Evolutionary conservation across 2,329 filamentous ascomycete genomes (phyloP).

Genomic region (Periglandula ipomoeae): DNA sequence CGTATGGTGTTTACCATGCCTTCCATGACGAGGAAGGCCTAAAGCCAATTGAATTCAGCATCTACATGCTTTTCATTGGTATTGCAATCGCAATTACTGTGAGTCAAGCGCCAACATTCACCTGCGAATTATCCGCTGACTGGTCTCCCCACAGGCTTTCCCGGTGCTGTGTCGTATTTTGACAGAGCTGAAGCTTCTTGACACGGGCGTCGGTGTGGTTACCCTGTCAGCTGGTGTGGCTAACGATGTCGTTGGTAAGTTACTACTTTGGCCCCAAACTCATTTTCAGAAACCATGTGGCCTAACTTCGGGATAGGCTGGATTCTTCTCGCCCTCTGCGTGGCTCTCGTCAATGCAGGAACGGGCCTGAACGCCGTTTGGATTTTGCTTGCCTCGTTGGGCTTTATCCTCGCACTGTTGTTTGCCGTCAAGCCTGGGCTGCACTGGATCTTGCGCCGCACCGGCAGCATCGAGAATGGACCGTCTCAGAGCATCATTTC

Average conservation of each 20-base stretch:
- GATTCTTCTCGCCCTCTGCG: conserved; percentile 87
- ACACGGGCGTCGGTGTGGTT: conserved; percentile 77
- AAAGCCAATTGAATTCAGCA: conserved; percentile 37
- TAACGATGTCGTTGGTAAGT: conserved; percentile 58
- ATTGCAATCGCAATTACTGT: conserved; percentile 84
- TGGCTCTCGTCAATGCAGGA: conserved; percentile 83
- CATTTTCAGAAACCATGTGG: neutral
- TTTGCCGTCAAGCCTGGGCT: conserved; percentile 67
- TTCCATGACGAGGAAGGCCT: conserved; percentile 43
- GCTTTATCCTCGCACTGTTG: conserved; percentile 67
- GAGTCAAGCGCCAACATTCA: too few species aligned
- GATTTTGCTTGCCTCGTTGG: conserved; percentile 67
- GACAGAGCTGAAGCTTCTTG: conserved; percentile 78
- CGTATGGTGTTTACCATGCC: conserved; percentile 70
- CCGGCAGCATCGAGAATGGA: conserved; percentile 74
- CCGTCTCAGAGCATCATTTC: conserved; percentile 79
- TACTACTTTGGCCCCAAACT: neutral
- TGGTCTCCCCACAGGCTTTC: conserved; percentile 41
- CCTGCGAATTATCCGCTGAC: neutral
- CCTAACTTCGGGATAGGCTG: conserved; percentile 36
- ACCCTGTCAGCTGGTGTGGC: conserved; percentile 84
- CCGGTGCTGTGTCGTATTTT: conserved; percentile 91
- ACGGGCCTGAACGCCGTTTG: conserved; percentile 76
- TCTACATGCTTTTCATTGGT: conserved; percentile 68
- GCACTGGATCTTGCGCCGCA: conserved; percentile 62